These are phyloP conservation scores for Gliomastix tumulicola DNA, from an alignment of 2,329 filamentous ascomycete genomes.

Conservation along the genomic window DNA sequence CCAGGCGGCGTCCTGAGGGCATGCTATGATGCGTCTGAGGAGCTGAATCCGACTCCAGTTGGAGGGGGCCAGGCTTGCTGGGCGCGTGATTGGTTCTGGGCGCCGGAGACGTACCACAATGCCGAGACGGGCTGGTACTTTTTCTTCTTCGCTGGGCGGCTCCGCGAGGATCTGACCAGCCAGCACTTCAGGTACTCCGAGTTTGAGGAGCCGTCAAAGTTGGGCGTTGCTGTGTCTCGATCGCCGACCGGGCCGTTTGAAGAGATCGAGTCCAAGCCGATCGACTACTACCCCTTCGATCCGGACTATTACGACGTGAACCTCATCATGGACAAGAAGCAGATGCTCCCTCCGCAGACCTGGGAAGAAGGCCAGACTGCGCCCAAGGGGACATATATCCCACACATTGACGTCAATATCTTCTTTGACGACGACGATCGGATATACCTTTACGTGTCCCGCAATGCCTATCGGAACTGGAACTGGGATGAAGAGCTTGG, in stretches of 20 bases:
- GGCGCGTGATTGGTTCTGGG: constrained; percentile 27
- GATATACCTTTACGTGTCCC: constrained; percentile 24
- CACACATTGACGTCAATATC: constrained; percentile 38
- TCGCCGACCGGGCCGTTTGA: constrained; percentile 22
- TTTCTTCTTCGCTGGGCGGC: constrained; percentile 25
- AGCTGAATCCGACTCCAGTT: constrained; percentile 15
- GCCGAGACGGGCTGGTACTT: constrained; percentile 26
- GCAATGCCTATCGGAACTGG: constrained; percentile 28
- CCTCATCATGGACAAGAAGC: constrained; percentile 26
- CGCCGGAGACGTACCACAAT: constrained; percentile 26
- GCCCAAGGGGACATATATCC: constrained; percentile 25
- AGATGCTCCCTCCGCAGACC: constrained; percentile 21
- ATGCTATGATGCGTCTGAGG: constrained; percentile 17
- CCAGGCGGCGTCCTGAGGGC: constrained; percentile 22
- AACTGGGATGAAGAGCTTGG: constrained; percentile 22
- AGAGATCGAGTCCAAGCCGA: constrained; percentile 20
- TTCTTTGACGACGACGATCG: constrained; percentile 31
- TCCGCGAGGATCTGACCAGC: constrained; percentile 21
- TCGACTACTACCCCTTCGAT: constrained; percentile 26
- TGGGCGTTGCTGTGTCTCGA: constrained; percentile 24
- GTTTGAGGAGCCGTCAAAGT: constrained; percentile 26
- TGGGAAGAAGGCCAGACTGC: constrained; percentile 16
- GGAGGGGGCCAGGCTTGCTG: constrained; percentile 24
- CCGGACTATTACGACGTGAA: constrained; percentile 25
- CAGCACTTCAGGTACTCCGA: constrained; percentile 22